phyloP scores from a whole-genome alignment of 1,284 basidiomycete species.

The Wolfiporia cocos region DNA sequence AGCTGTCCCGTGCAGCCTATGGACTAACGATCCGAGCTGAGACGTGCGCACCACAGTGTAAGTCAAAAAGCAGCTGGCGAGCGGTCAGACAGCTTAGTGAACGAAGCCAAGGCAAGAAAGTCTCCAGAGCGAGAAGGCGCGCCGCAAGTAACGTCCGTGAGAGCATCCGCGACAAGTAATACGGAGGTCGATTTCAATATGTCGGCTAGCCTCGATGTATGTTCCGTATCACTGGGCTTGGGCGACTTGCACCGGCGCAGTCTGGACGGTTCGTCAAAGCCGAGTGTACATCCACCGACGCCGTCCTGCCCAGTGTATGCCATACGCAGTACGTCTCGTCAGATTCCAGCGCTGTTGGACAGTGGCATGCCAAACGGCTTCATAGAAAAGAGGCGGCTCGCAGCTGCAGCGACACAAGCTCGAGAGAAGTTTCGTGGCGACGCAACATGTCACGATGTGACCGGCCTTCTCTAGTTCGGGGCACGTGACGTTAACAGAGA shows the following conservation, averaged over 20 bases:
- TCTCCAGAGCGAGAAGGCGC: slow-evolving; percentile 11
- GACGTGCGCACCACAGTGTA: slow-evolving; percentile 28
- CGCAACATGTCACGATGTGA: no score
- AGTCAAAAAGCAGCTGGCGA: slow-evolving; percentile 42
- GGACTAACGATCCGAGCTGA: slow-evolving; percentile 29
- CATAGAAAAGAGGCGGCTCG: slow-evolving; percentile 39
- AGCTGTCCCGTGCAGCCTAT: no score
- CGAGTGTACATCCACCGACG: slow-evolving; percentile 28
- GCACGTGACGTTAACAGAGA: no score
- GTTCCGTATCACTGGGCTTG: not conserved
- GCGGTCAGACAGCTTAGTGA: slow-evolving; percentile 35
- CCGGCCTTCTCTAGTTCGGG: no score
- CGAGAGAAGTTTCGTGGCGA: slow-evolving; percentile 18
- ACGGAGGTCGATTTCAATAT: not conserved
- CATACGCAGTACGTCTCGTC: slow-evolving; percentile 29
- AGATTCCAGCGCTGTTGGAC: slow-evolving; percentile 16
- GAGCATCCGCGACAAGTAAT: no score
- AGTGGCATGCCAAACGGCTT: slow-evolving; percentile 52
- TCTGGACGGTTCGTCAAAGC: slow-evolving; percentile 6
- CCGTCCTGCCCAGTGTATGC: slow-evolving; percentile 34
- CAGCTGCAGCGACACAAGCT: slow-evolving; percentile 25
- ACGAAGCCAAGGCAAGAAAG: slow-evolving; percentile 30
- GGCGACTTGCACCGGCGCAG: slow-evolving; percentile 20
- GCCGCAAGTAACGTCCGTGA: not conserved
- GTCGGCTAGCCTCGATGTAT: not conserved